Percentiles rank a stretch among this genome's conserved stretches.
phyloP scores from a whole-genome alignment of 2,329 filamentous ascomycete genomes.

The Apiospora phragmitis region DNA sequence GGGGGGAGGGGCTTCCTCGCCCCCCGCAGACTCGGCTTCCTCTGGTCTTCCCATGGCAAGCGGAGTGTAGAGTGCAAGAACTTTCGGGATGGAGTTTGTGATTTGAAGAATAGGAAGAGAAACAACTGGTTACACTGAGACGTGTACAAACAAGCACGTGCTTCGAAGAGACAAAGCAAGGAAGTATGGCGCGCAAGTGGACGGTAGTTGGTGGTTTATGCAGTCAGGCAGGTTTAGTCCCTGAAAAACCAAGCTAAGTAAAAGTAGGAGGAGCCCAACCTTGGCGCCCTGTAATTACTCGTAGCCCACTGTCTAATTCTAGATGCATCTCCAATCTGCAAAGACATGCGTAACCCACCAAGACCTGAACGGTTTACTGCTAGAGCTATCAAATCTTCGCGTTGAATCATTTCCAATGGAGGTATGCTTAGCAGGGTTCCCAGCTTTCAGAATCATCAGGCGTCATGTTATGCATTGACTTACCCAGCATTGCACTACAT shows the following conservation, averaged over 20 bases:
- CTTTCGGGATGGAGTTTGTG: neutral
- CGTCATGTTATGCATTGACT: neutral
- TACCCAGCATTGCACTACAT: neutral
- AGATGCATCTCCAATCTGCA: neutral
- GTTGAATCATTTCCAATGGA: neutral
- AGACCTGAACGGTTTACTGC: neutral
- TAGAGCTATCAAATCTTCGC: neutral
- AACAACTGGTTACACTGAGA: neutral
- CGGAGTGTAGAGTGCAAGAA: neutral
- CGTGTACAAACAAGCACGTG: neutral
- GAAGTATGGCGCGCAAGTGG: neutral
- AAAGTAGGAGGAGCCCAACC: neutral
- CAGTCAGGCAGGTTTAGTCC: neutral
- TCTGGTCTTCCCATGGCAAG: constrained; percentile 14
- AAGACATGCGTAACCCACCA: neutral
- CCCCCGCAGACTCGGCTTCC: constrained; percentile 9
- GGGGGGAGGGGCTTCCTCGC: constrained; percentile 15
- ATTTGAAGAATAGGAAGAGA: neutral
- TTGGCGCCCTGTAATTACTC: neutral
- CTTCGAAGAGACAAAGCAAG: neutral
- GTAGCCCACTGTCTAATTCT: neutral
- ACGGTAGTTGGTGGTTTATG: neutral
- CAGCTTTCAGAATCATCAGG: neutral
- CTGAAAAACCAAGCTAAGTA: neutral
- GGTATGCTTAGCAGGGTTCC: neutral